Evolutionary conservation across 768 basidiomycete genomes (phyloP), one percentile per base, ranked within the genome.

Genomic region (Psilocybe tampanensis): DNA sequence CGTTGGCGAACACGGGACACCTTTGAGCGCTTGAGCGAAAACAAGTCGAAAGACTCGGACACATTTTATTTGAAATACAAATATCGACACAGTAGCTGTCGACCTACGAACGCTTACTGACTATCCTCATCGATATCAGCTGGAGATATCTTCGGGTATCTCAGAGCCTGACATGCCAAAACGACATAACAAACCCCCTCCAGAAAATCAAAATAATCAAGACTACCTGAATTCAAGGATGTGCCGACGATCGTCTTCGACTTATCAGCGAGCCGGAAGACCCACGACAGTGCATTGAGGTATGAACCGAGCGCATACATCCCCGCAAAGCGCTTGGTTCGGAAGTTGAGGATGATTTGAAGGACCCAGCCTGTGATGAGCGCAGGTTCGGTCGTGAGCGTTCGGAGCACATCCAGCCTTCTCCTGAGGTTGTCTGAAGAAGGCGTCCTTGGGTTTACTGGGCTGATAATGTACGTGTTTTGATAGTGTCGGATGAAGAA

Each of bases 51-150:
- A n/a, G n/a, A n/a, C n/a, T n/a, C n/a, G n/a, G n/a, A n/a, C n/a
- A n/a, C n/a, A n/a, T n/a, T n/a, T n/a, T n/a, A n/a, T n/a, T n/a
- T n/a, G n/a, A n/a, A n/a, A n/a, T n/a, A n/a, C n/a, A n/a, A n/a
- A n/a, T n/a, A n/a, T n/a, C n/a, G n/a, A n/a, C n/a, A n/a, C n/a
- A n/a, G n/a, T n/a, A n/a, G n/a, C n/a, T n/a, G n/a, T n/a, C n/a
- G n/a, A n/a, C n/a, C n/a, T n/a, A n/a, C n/a, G n/a, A n/a, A n/a
- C n/a, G n/a, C 29, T 47, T 26, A 55, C 24, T 47, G 45, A 2
- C 23, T 13, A 15, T 55, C 54, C 36, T 55, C 54, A 21, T 54
- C 52, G 8, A 47, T 34, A 39, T 48, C 54, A 11, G n/a, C 22
- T 9, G 7, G 36, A 23, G 44, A 22, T 3, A 55, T 23, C 11